Percentiles rank a stretch among this genome's conserved stretches.
Conservation (phyloP, 176 grass and related monocot genomes). For the Musa itinerans region DNA sequence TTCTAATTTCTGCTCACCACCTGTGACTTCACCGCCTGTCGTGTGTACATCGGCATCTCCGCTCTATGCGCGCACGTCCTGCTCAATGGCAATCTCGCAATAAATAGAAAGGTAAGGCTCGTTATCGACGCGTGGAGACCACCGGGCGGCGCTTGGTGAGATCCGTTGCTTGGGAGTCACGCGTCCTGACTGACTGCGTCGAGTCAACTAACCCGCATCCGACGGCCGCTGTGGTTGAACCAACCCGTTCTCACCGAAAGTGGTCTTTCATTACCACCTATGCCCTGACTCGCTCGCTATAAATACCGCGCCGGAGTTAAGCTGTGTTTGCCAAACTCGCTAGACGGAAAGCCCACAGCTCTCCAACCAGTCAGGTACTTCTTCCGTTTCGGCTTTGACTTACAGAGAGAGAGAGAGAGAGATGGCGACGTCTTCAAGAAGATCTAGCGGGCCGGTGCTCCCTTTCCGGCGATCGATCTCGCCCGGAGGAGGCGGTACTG, state of each 20-base stretch:
- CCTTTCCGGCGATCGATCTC: constrained; percentile 9
- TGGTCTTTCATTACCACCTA: too few relatives aligned
- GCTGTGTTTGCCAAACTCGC: background rate
- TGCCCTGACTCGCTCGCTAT: background rate
- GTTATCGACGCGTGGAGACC: too few relatives aligned
- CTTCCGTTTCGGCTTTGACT: background rate
- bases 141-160: too few relatives aligned
- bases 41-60: background rate
- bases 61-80: background rate
- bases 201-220: background rate
- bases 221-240: background rate
- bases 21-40: background rate
- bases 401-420: too few relatives aligned
- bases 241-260: too few relatives aligned
- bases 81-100: too few relatives aligned
- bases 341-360: background rate
- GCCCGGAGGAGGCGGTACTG: background rate
- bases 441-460: constrained; percentile 25
- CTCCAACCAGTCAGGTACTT: background rate
- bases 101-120: too few relatives aligned
- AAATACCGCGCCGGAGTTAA: constrained; percentile 1
- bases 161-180: too few relatives aligned
- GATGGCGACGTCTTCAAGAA: constrained; percentile 25
- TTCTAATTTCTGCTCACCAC: background rate
- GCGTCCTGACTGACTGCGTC: too few relatives aligned